Conservation (phyloP, 305 asterid genomes). For the Fraxinus floribunda region DNA sequence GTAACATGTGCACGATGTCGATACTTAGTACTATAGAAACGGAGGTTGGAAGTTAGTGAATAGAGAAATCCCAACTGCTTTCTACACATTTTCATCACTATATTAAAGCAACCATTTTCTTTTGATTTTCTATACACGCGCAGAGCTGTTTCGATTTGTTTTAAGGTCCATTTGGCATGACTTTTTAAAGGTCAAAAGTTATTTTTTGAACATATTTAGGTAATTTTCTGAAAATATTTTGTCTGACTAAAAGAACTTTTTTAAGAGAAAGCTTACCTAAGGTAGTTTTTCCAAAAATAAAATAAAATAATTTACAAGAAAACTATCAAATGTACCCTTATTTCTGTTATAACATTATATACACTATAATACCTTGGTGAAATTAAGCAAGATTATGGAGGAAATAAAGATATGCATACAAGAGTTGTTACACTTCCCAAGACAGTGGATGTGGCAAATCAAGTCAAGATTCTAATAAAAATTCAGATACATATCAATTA, state of each 20-base stretch:
- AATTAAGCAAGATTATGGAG: background rate
- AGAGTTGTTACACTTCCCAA: background rate
- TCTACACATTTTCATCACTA: constrained; percentile 49
- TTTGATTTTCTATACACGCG: constrained; percentile 23
- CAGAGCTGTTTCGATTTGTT: background rate
- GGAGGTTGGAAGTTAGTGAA: background rate
- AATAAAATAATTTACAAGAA: background rate
- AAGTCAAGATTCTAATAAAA: background rate
- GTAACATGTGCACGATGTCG: background rate
- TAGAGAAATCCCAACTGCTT: constrained; percentile 42
- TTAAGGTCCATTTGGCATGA: background rate
- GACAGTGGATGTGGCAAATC: background rate
- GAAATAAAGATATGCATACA: background rate
- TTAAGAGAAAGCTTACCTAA: background rate
- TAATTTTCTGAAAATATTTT: too few species aligned
- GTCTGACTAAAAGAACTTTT: too few species aligned
- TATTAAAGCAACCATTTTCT: constrained; percentile 26
- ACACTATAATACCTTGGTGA: background rate
- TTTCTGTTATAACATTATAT: background rate
- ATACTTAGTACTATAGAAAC: background rate
- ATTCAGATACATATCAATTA: too few species aligned
- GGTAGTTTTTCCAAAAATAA: background rate
- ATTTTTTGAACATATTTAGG: too few species aligned
- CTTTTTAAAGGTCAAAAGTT: background rate
- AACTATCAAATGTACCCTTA: background rate